Percentiles rank a stretch among this genome's conserved stretches.
Conservation (phyloP, 2,329 filamentous ascomycete species). For the Trichoderma harzianum region DNA sequence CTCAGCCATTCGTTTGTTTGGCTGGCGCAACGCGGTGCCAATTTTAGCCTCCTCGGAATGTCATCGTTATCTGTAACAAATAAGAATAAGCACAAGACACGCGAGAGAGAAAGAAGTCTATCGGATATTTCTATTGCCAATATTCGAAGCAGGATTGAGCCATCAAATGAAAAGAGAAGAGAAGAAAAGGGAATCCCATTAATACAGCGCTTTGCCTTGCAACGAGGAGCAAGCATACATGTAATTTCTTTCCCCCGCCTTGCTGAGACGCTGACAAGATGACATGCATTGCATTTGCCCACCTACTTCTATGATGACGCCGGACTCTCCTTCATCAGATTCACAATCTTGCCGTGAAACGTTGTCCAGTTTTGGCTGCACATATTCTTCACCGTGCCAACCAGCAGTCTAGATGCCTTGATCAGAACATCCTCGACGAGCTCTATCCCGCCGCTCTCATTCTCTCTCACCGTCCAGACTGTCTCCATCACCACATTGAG, state of each 20-base stretch:
- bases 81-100: neutral
- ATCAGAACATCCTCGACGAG: slow-evolving; percentile 51
- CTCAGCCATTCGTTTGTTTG: slow-evolving; percentile 1
- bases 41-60: neutral
- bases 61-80: neutral
- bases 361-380: slow-evolving; percentile 49
- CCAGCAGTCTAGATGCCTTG: slow-evolving; percentile 47
- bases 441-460: slow-evolving; percentile 34
- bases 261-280: neutral
- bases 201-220: neutral
- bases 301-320: neutral
- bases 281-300: neutral
- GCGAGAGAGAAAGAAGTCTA: neutral
- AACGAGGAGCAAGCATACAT: neutral
- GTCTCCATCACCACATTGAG: slow-evolving; percentile 53
- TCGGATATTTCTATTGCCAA: neutral
- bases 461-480: slow-evolving; percentile 42
- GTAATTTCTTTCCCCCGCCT: neutral
- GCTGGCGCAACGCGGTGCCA: neutral
- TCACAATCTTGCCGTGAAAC: slow-evolving; percentile 42
- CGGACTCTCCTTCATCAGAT: slow-evolving; percentile 3
- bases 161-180: neutral
- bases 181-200: neutral
- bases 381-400: slow-evolving; percentile 47
- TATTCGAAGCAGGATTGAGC: neutral